A percentile compares a stretch with the other conserved stretches of the same genome.
phyloP scores from a whole-genome alignment of 2,329 filamentous ascomycete species.

The Didymella arachidicola region DNA sequence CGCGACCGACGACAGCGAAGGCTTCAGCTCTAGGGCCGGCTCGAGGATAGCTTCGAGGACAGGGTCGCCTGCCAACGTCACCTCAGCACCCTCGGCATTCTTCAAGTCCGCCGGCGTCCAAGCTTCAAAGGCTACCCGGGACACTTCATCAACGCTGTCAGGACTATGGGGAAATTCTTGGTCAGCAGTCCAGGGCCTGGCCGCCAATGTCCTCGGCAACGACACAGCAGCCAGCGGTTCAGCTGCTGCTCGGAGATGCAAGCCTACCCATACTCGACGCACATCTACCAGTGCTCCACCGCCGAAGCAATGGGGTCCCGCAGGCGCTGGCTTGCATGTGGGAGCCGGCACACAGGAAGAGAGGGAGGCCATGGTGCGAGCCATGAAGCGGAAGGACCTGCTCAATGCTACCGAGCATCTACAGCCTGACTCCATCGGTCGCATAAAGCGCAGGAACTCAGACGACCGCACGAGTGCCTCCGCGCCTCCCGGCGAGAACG shows the following conservation, averaged over 20 bases:
- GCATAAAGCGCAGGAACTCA: conserved; percentile 71
- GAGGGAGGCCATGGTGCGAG: conserved; percentile 56
- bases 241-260: conserved; percentile 35
- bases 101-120: conserved; percentile 34
- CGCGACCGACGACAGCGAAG: conserved; percentile 42
- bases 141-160: conserved; percentile 47
- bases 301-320: conserved; percentile 59
- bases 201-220: conserved; percentile 57
- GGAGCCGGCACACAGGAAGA: conserved; percentile 57
- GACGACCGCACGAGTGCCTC: conserved; percentile 64
- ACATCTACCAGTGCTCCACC: conserved; percentile 49
- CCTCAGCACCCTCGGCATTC: conserved; percentile 41
- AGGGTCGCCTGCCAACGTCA: conserved; percentile 44
- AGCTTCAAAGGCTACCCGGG: conserved; percentile 30
- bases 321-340: conserved; percentile 48
- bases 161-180: conserved; percentile 59
- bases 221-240: conserved; percentile 40
- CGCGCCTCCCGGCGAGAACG: conserved; percentile 63
- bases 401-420: conserved; percentile 53
- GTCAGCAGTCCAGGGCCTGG: conserved; percentile 59
- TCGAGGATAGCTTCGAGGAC: conserved; percentile 51
- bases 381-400: conserved; percentile 59
- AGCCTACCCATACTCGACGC: conserved; percentile 43
- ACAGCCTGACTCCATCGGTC: conserved; percentile 55
- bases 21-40: conserved; percentile 50